Conservation (phyloP, 2,329 filamentous ascomycete genomes). For the Sclerotinia minor region DNA sequence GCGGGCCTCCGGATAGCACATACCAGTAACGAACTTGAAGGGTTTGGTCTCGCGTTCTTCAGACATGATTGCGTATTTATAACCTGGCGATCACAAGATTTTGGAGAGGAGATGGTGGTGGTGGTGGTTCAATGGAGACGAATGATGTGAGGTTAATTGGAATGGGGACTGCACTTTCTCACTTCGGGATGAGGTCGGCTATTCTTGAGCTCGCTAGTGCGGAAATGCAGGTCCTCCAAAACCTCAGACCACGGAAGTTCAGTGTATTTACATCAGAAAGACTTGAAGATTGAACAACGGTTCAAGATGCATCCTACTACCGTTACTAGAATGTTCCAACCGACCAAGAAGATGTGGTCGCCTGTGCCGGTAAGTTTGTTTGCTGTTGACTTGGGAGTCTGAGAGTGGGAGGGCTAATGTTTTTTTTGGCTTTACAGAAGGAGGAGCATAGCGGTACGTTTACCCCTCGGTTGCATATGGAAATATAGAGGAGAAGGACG, state of each 20-base stretch:
- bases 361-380: constrained; percentile 67
- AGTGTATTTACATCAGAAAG: constrained; percentile 16
- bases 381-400: constrained; percentile 1
- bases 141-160: constrained; percentile 35
- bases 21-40: constrained; percentile 99
- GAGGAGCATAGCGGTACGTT: constrained; percentile 68
- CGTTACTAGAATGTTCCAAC: constrained; percentile 66
- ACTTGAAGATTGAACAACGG: constrained; percentile 27
- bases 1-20: constrained; percentile 43
- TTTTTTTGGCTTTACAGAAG: constrained; percentile 48
- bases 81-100: constrained; percentile 36
- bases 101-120: constrained; percentile 40
- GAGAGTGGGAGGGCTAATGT: constrained; percentile 21
- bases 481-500: neutral
- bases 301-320: constrained; percentile 51
- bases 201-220: constrained; percentile 31
- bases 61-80: constrained; percentile 71
- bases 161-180: constrained; percentile 27
- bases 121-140: constrained; percentile 42
- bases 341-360: constrained; percentile 65
- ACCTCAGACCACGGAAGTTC: constrained; percentile 32
- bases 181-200: constrained; percentile 41
- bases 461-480: constrained; percentile 15
- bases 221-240: constrained; percentile 25
- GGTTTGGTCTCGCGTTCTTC: constrained; percentile 96